Base-by-base conservation (phyloP, 2,329 filamentous ascomycete genomes). In the Dactylonectria macrodidyma region DNA sequence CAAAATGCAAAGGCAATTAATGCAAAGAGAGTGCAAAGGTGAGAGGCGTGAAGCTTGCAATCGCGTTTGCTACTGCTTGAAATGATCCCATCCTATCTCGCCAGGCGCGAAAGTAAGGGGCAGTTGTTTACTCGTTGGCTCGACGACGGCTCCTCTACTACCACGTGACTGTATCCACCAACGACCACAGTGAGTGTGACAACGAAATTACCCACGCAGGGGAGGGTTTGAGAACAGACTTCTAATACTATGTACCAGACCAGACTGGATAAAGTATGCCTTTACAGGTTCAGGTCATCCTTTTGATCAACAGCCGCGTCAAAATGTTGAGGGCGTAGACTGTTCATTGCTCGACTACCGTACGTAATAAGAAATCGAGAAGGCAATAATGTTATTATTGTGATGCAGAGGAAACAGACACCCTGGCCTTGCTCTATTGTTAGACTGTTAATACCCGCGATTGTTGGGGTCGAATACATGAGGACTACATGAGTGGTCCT, bases 121-220 rank as follows among this genome's bases (percentile, higher is more conserved):
- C 52, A 47, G 46, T 62, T 71, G 65, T 66, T 73, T 63, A 68
- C 62, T 44, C 10, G 74, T 76, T 71, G 74, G 44, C 74, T 55
- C 41, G 59, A 61, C 70, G 73, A 76, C 74, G 19, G 22, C 2
- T 33, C 46, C 59, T 14, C 24, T 57, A 14, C 14, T 58, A 38
- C 34, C 66, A 69, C 44, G 38, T 67, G 74, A 75, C 60, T 64
- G 64, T 44, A 38, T 62, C 34, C 44, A 59, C 47, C 55, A 57
- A 58, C 65, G n/a, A 30, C 52, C 26, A 26, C 30, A 7, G 26
- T 30, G 26, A 30, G 26, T 5, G 26, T 4, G 26, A 30, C 19
- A 30, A 30, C 26, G 19, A 30, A 30, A 30, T 30, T 30, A 30
- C 4, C 26, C 26, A 30, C 26, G 44, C 44, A 47, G 16, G 36